phyloP scores from a whole-genome alignment of 176 grass and related monocot species.

The Triticum monococcum region DNA sequence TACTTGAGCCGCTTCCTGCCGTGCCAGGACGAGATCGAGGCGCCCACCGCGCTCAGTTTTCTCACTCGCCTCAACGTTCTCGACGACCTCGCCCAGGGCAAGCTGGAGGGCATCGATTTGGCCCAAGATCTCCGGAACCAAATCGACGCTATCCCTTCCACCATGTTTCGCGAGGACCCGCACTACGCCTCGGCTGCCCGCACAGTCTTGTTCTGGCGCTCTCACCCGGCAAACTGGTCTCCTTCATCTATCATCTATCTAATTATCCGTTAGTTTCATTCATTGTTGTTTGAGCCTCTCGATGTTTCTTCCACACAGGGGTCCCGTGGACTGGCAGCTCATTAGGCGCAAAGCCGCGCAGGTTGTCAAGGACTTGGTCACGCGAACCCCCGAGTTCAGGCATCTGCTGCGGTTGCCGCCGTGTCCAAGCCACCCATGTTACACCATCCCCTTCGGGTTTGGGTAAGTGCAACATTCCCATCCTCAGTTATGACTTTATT shows the following conservation, averaged over 20 bases:
- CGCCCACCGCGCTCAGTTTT: neutral
- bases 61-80: neutral
- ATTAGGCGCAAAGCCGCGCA: neutral
- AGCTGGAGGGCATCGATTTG: neutral
- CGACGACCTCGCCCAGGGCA: neutral
- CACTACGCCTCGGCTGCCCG: neutral
- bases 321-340: neutral
- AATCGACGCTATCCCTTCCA: neutral
- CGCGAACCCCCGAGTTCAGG: neutral
- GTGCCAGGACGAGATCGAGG: neutral
- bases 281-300: neutral
- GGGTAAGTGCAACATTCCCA: neutral
- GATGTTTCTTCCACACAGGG: neutral
- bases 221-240: constrained; percentile 4
- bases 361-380: neutral
- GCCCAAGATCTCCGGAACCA: neutral
- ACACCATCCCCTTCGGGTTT: neutral
- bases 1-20: constrained; percentile 9
- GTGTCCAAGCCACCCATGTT: neutral
- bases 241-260: neutral
- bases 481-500: neutral
- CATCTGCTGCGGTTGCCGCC: neutral
- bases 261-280: neutral
- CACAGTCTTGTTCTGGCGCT: neutral
- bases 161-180: neutral